Conservation (phyloP, 164 flowering plant species). For the Stephania japonica region DNA sequence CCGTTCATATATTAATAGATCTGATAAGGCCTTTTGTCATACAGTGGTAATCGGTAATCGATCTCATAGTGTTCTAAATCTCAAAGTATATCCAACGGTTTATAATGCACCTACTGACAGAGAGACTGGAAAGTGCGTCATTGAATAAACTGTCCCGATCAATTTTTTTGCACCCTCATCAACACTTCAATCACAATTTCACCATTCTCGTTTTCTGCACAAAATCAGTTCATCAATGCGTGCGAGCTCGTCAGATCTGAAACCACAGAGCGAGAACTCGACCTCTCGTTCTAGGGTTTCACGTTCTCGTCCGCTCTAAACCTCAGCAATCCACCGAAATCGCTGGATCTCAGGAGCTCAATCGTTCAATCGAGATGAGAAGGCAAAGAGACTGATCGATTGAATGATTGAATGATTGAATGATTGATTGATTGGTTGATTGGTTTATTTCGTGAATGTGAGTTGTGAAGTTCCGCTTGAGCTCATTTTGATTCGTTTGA, state of each 20-base stretch:
- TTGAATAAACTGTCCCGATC: too few relatives aligned
- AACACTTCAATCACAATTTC: too few relatives aligned
- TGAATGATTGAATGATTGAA: neutral
- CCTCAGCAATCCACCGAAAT: neutral
- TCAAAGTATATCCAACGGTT: too few relatives aligned
- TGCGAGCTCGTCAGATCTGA: neutral
- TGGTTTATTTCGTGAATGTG: neutral
- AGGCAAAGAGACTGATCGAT: neutral
- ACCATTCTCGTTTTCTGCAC: neutral
- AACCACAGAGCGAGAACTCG: neutral
- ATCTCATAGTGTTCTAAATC: too few relatives aligned
- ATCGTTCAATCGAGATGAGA: neutral
- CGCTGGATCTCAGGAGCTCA: neutral
- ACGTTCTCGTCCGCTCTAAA: neutral
- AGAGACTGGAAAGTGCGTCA: too few relatives aligned
- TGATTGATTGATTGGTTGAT: neutral
- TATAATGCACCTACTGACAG: too few relatives aligned
- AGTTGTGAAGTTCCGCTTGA: neutral
- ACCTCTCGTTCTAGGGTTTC: neutral
- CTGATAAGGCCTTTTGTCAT: too few relatives aligned
- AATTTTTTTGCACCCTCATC: too few relatives aligned
- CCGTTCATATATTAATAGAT: too few relatives aligned
- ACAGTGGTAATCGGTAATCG: too few relatives aligned
- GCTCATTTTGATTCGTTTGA: neutral
- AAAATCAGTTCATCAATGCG: neutral